Conservation (phyloP, 331 rosid species). For the Telfairia occidentalis region DNA sequence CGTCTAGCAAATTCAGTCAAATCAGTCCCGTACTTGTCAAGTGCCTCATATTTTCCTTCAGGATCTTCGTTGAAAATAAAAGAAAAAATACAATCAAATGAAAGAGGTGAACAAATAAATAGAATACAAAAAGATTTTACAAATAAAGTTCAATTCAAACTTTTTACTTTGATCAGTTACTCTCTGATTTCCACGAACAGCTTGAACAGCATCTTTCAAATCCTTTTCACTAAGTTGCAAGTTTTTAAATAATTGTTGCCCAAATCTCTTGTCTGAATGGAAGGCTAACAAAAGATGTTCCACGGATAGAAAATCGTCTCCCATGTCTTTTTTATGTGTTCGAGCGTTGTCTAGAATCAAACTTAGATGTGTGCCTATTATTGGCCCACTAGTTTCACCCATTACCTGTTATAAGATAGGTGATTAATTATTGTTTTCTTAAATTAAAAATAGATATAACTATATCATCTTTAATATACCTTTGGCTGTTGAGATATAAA, state of each 20-base stretch:
- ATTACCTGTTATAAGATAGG: constrained; percentile 36
- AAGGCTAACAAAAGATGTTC: constrained; percentile 81
- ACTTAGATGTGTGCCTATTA: constrained; percentile 49
- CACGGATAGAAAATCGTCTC: constrained; percentile 80
- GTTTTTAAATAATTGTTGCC: constrained; percentile 61
- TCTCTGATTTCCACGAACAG: constrained; percentile 85
- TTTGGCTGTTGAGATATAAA: constrained; percentile 81
- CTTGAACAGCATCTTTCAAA: constrained; percentile 75
- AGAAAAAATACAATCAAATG: not conserved
- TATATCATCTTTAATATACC: constrained; percentile 27
- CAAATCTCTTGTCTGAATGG: constrained; percentile 59
- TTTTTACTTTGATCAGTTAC: constrained; percentile 87
- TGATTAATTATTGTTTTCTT: not conserved
- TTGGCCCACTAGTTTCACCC: constrained; percentile 73
- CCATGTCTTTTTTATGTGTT: constrained; percentile 64
- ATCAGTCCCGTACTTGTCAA: constrained; percentile 82
- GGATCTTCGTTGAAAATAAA: constrained; percentile 45
- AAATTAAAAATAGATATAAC: not conserved
- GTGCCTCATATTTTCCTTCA: constrained; percentile 82
- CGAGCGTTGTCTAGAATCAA: constrained; percentile 49
- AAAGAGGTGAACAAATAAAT: not conserved
- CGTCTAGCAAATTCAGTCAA: constrained; percentile 94
- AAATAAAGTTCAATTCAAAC: not conserved
- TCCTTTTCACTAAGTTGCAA: constrained; percentile 57
- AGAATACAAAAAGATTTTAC: not conserved